Evolutionary conservation across 148 eudicot genomes (phyloP), one percentile per base, ranked within the genome.

Genomic region (Rhododendron mucronatum): DNA sequence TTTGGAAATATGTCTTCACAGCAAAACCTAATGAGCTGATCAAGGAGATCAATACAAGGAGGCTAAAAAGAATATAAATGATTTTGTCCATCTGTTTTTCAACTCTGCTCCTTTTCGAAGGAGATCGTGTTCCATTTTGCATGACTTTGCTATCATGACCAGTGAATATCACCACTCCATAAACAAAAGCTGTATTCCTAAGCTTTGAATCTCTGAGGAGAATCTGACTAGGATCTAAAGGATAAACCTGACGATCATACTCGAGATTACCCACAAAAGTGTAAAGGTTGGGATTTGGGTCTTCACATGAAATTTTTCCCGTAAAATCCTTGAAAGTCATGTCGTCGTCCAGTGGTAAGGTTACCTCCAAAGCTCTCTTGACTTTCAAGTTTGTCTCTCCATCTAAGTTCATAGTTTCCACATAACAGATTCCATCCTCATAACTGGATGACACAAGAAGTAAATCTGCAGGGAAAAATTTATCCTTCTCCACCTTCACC

Each of bases 341-440:
- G 86, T 95, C 98, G 28, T 96, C 94, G 28, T 94, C 97, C 30
- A 93, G 85, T 45, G 93, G 78, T 69, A 93, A 82, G 15, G 98
- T 95, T 80, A 91, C 92, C 91, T 96, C 99, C 83, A 93, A 74
- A 75, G 97, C 90, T 87, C 97, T 94, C 88, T 95, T 96, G 30
- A 95, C 93, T 86, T 96, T 96, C 85, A 96, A 91, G 86, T 96
- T 96, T 20, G 99, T 96, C 91, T 96, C 99, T 39, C 99, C 99
- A 85, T 97, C 99, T 87, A 97, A 88, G 84, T 97, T 97, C 99
- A 97, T 97, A 53, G 99, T 96, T 87, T 96, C 99, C 23, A 96
- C 99, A 65, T 95, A 96, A 83, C 99, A 95, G 51, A 95, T 94
- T n/a, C 99, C 99, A 82, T 96, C 99, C 80, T 96, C 98, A 80